Base-by-base conservation (phyloP, 2,329 filamentous ascomycete genomes). In the Leptographium galeiforme region DNA sequence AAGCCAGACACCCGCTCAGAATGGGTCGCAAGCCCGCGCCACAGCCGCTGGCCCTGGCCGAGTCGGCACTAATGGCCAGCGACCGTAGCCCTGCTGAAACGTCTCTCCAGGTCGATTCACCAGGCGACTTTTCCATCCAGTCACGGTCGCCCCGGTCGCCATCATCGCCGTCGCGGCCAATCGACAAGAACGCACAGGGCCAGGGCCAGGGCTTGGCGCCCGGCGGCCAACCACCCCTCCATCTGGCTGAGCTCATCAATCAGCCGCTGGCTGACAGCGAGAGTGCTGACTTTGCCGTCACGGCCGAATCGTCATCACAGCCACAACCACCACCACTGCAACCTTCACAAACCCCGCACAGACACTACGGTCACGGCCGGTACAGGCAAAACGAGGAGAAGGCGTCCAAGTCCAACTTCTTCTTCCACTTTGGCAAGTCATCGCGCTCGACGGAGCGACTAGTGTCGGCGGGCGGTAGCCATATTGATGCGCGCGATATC, bases 21-120 rank as follows among this genome's bases (percentile, higher is more conserved):
- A 80, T 80, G 77, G 76, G 72, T 68, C 77, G 77, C 66, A 81
- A 78, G 68, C 68, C 73, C 63, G 75, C 72, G 67, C 77, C 76
- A 60, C 73, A 79, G 70, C 76, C 77, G 67, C 72, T 80, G 68
- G 67, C 72, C 64, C 70, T 80, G 67, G 68, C 70, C 62, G 70
- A 70, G 54, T 57, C 62, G 58, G 60, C 66, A 59, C 65, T 61
- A 57, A 60, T 62, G 60, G 58, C 63, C 60, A 65, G 66, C 59
- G 62, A 66, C 55, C 63, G 64, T 58, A 63, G 62, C 51, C 56
- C 60, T 62, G 61, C 61, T 63, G 63, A 68, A 62, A 64, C 64
- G 8, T 40, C 50, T 56, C 61, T 63, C 53, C 63, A 63, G 55
- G 61, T 63, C 57, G 59, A 61, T 55, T 64, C 63, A 53, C 63